These are phyloP conservation scores for Trichoderma hamatum DNA, from an alignment of 2,329 filamentous ascomycete species.

Conservation along the genomic window DNA sequence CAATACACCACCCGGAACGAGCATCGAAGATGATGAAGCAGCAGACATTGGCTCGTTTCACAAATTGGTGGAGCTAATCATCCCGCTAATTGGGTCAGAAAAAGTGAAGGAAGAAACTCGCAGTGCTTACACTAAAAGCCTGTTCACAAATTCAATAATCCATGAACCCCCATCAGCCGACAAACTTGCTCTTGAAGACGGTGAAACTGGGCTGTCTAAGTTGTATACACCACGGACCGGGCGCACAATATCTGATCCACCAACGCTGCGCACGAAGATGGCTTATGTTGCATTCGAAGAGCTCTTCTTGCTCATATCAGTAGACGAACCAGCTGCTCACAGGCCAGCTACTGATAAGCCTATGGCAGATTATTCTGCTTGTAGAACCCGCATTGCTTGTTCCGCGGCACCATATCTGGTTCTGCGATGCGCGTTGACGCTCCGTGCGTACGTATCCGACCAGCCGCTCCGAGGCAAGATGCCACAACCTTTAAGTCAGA, in stretches of 20 bases:
- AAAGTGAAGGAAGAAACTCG: slow-evolving; percentile 68
- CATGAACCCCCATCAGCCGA: slow-evolving; percentile 64
- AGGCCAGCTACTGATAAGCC: slow-evolving; percentile 41
- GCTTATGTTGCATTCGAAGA: slow-evolving; percentile 80
- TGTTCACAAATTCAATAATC: slow-evolving; percentile 83
- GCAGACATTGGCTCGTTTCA: slow-evolving; percentile 81
- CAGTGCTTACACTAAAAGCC: slow-evolving; percentile 69
- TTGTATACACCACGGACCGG: slow-evolving; percentile 70
- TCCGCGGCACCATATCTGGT: slow-evolving; percentile 81
- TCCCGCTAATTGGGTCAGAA: slow-evolving; percentile 69
- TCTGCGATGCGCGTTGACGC: slow-evolving; percentile 74
- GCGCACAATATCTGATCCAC: slow-evolving; percentile 68
- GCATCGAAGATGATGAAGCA: slow-evolving; percentile 68
- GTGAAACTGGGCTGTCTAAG: slow-evolving; percentile 54
- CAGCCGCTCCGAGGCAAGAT: slow-evolving; percentile 86
- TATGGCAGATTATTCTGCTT: slow-evolving; percentile 34
- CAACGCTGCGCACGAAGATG: slow-evolving; percentile 70
- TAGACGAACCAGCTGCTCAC: slow-evolving; percentile 43
- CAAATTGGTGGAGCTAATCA: slow-evolving; percentile 70
- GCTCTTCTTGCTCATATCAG: slow-evolving; percentile 69
- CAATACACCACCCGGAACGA: slow-evolving; percentile 47
- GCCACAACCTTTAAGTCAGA: slow-evolving; percentile 82
- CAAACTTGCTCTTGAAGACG: slow-evolving; percentile 54
- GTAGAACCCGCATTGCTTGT: slow-evolving; percentile 66
- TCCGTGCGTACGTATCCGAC: slow-evolving; percentile 87